Evolutionary conservation across 805 yeast species (phyloP).

Genomic region (Metschnikowia amazonensis): DNA sequence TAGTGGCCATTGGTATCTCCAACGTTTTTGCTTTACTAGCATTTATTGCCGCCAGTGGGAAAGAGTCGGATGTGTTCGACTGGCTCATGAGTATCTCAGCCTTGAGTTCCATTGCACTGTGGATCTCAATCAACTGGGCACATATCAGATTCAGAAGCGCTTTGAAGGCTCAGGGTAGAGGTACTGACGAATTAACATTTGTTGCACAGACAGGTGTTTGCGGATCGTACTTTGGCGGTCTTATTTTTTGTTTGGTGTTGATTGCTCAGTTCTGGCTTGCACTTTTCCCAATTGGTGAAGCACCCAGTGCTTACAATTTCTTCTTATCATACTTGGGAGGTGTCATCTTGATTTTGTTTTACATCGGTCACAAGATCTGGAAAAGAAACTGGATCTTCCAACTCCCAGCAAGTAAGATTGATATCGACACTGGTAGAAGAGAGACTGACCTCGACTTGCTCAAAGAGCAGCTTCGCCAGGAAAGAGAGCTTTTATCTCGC

Average conservation of each 20-base stretch:
- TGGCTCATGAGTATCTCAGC: constrained; percentile 81
- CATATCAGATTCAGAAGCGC: constrained; percentile 65
- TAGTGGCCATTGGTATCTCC: constrained; percentile 59
- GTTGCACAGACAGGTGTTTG: constrained; percentile 35
- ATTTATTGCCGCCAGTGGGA: constrained; percentile 58
- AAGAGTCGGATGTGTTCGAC: constrained; percentile 56
- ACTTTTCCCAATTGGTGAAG: constrained; percentile 35
- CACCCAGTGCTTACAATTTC: constrained; percentile 34
- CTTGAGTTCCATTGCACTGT: constrained; percentile 70
- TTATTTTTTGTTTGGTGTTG: constrained; percentile 32
- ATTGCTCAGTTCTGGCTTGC: constrained; percentile 44
- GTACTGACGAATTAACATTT: constrained; percentile 33
- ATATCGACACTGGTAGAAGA: constrained; percentile 62
- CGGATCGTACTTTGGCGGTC: constrained; percentile 35
- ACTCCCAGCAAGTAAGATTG: constrained; percentile 47
- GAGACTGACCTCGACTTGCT: constrained; percentile 54
- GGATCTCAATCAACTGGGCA: constrained; percentile 70
- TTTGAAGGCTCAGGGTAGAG: constrained; percentile 47
- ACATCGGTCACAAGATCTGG: constrained; percentile 45
- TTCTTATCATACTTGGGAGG: constrained; percentile 46
- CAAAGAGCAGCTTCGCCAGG: constrained; percentile 34
- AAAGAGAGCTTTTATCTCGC: constrained; percentile 22
- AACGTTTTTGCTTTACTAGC: constrained; percentile 55
- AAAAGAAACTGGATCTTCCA: constrained; percentile 43
- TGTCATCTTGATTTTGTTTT: constrained; percentile 42